A percentile compares a stretch with the other conserved stretches of the same genome.
phyloP scores from a whole-genome alignment of 371 early-diverging fungal genomes.

The Choanephora cucurbitarum region DNA sequence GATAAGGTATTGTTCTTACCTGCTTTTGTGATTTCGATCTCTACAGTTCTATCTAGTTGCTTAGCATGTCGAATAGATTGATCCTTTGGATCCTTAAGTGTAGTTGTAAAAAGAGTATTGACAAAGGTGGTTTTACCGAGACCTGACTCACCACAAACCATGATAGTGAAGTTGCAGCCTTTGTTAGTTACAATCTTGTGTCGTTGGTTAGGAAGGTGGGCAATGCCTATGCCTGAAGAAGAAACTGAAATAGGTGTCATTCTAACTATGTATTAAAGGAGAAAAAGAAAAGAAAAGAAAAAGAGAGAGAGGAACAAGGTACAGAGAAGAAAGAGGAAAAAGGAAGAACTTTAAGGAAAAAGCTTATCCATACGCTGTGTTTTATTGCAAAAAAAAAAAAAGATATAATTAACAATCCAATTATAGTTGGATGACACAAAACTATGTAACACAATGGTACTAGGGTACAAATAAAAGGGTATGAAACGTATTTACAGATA shows the following conservation, averaged over 20 bases:
- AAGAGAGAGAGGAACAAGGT: slow-evolving; percentile 7
- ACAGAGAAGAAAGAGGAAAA: background rate
- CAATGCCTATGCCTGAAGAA: slow-evolving; percentile 85
- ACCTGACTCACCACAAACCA: slow-evolving; percentile 87
- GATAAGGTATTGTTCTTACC: slow-evolving; percentile 31
- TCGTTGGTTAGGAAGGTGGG: slow-evolving; percentile 97
- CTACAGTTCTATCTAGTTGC: slow-evolving; percentile 71
- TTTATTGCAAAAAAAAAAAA: background rate
- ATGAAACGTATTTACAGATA: slow-evolving; percentile 5
- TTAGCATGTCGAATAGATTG: slow-evolving; percentile 53
- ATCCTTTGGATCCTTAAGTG: slow-evolving; percentile 68
- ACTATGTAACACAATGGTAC: slow-evolving; percentile 4
- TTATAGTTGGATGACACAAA: slow-evolving; percentile 12
- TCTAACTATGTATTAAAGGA: background rate
- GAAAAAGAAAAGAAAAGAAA: slow-evolving; percentile 8
- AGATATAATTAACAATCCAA: slow-evolving; percentile 6
- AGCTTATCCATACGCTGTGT: background rate
- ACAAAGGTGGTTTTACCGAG: slow-evolving; percentile 85
- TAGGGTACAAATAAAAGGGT: background rate
- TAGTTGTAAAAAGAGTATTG: slow-evolving; percentile 79
- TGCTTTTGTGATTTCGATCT: slow-evolving; percentile 82
- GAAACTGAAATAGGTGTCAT: slow-evolving; percentile 57
- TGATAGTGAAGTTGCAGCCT: slow-evolving; percentile 91
- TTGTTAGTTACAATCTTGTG: slow-evolving; percentile 93
- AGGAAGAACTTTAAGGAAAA: background rate